Conservation (phyloP, 2,329 filamentous ascomycete species). For the Emmonsiellopsis sp. region DNA sequence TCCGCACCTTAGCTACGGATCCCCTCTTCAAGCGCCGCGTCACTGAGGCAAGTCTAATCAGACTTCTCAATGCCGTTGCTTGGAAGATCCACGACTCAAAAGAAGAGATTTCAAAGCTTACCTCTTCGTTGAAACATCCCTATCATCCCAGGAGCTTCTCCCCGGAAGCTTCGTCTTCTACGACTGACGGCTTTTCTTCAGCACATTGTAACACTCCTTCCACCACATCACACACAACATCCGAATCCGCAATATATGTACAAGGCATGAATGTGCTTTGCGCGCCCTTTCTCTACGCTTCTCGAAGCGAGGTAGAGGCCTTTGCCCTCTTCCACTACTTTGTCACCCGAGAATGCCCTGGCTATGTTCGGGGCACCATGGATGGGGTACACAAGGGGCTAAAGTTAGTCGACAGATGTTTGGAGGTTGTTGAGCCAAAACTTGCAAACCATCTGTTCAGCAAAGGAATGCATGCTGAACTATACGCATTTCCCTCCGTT, state of each 20-base stretch:
- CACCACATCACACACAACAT: slow-evolving; percentile 47
- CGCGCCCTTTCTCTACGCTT: slow-evolving; percentile 89
- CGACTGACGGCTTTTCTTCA: slow-evolving; percentile 44
- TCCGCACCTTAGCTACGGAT: slow-evolving; percentile 90
- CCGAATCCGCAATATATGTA: slow-evolving; percentile 78
- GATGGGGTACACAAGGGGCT: slow-evolving; percentile 92
- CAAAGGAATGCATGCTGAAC: slow-evolving; percentile 82
- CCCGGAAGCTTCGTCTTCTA: slow-evolving; percentile 49
- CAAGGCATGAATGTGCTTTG: slow-evolving; percentile 99
- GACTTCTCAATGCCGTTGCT: slow-evolving; percentile 86
- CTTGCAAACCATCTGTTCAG: slow-evolving; percentile 73
- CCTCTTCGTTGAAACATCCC: slow-evolving; percentile 26
- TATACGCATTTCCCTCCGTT: slow-evolving; percentile 94
- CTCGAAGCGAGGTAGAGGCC: slow-evolving; percentile 87
- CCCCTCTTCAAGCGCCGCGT: slow-evolving; percentile 94
- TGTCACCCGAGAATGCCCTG: slow-evolving; percentile 79
- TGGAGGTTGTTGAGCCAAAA: slow-evolving; percentile 85
- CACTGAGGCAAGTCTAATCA: slow-evolving; percentile 88
- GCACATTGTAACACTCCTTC: slow-evolving; percentile 12
- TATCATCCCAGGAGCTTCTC: slow-evolving; percentile 9
- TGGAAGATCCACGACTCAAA: slow-evolving; percentile 84
- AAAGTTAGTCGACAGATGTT: slow-evolving; percentile 80
- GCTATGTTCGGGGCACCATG: slow-evolving; percentile 93
- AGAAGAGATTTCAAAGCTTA: slow-evolving; percentile 23
- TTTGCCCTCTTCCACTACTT: slow-evolving; percentile 85